phyloP scores from a whole-genome alignment of 1,139 yeast genomes.

The Geotrichum carabidarum region DNA sequence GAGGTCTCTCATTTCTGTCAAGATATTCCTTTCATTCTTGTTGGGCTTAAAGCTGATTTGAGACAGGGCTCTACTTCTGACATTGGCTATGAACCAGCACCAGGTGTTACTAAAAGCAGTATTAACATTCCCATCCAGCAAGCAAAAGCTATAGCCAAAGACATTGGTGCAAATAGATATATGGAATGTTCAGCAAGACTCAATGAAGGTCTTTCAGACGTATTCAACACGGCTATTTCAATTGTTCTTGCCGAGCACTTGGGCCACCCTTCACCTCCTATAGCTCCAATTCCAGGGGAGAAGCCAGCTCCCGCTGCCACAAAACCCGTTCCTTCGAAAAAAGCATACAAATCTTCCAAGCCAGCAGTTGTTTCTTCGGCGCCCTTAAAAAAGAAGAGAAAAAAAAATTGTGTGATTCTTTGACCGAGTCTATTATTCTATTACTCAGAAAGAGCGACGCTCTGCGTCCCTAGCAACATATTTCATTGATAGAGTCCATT shows the following conservation, averaged over 20 bases:
- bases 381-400: conserved; percentile 13
- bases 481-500: too few relatives aligned
- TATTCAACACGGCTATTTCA: conserved; percentile 48
- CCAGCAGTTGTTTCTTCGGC: conserved; percentile 4
- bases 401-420: conserved; percentile 15
- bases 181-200: conserved; percentile 73
- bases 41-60: conserved; percentile 75
- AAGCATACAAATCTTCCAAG: background rate
- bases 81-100: conserved; percentile 17
- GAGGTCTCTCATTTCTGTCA: conserved; percentile 83
- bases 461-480: too few relatives aligned
- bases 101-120: background rate
- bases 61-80: conserved; percentile 27
- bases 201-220: conserved; percentile 59
- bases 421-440: background rate
- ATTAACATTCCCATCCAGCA: conserved; percentile 35
- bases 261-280: conserved; percentile 16
- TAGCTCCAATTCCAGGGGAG: conserved; percentile 7
- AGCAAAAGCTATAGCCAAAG: conserved; percentile 47
- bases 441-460: background rate
- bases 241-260: conserved; percentile 25
- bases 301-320: background rate
- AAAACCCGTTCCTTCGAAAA: background rate
- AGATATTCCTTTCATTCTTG: conserved; percentile 65
- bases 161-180: conserved; percentile 69